Percentiles rank a stretch among this genome's conserved stretches.
Evolutionary conservation across 2,329 filamentous ascomycete genomes (phyloP).

Genomic region (Aspergillus sp.): DNA sequence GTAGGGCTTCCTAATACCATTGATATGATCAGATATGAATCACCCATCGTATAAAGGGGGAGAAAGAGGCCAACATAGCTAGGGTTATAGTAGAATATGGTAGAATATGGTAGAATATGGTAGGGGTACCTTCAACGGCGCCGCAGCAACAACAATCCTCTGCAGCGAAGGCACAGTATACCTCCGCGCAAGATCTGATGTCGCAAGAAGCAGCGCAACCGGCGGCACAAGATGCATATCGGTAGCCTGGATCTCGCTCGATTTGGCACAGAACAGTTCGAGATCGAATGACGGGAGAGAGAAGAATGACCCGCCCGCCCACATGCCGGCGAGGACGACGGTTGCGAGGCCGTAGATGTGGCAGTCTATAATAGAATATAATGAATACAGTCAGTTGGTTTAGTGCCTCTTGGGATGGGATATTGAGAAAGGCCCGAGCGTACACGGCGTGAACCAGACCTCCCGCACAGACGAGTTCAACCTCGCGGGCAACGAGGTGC

Average conservation of each 20-base stretch:
- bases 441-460: constrained; percentile 22
- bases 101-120: too few species aligned
- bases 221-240: constrained; percentile 22
- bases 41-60: too few species aligned
- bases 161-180: constrained; percentile 16
- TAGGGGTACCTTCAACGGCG: constrained; percentile 19
- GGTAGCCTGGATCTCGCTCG: constrained; percentile 19
- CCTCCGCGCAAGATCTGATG: constrained; percentile 10
- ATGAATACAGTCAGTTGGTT: too few species aligned
- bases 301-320: constrained; percentile 9
- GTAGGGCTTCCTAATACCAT: constrained; percentile 13
- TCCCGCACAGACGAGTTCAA: constrained; percentile 19
- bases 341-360: constrained; percentile 20
- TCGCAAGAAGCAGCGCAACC: constrained; percentile 16
- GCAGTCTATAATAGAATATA: constrained; percentile 12
- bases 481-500: constrained; percentile 15
- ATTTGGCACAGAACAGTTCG: constrained; percentile 16
- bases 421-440: neutral
- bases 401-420: neutral
- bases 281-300: constrained; percentile 14
- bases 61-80: too few species aligned
- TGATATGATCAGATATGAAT: too few species aligned
- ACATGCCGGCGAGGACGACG: constrained; percentile 20
- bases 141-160: constrained; percentile 21
- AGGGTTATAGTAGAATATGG: too few species aligned